Base-by-base conservation (phyloP, 2,329 filamentous ascomycete genomes). In the Neofusicoccum laricinum region DNA sequence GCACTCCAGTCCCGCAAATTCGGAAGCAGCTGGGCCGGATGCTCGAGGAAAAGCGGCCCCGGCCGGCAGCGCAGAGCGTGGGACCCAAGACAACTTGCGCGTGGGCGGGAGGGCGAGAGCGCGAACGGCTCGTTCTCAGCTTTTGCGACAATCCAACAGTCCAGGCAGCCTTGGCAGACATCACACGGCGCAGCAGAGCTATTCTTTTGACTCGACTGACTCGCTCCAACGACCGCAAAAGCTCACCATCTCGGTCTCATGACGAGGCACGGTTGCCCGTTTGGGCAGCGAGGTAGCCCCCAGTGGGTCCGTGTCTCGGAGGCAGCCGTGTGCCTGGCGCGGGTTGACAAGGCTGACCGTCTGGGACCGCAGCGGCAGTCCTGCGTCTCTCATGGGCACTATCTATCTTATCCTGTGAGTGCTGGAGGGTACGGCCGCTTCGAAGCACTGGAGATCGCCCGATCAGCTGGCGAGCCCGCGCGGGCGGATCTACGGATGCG, bases 401-500 rank as follows among this genome's bases (percentile, higher is more conserved):
- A 19, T 32, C 40, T 36, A 32, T 45, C 25, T 58, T 46, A 36
- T 51, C 49, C 19, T 14, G 15, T 15, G 25, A 32, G n/a, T 17
- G 30, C 17, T 40, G 11, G 30, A 15, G 41, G 25, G 40, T 36
- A 40, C 55, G 34, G 34, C 40, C 40, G 21, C 41, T 40, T 40
- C 25, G 55, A 25, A 19, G 30, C n/a, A 7, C 15, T 38, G 49
- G 49, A 14, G 32, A 51, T 51, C 15, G 32, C 21, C 21, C 7
- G 53, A 58, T 59, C 55, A 46, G 40, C 55, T 58, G 55, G 30
- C 38, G 50, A 40, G 50, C 45, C 45, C 17, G 21, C 46, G 40
- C 55, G 51, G 45, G 53, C 53, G 55, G 55, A 40, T 59, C 55
- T 40, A 46, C 55, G 55, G 55, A 59, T 59, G 55, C 21, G 55